Evolutionary conservation across 495 filamentous ascomycete genomes (phyloP), one percentile per base, ranked within the genome.

Genomic region (Endocarpon pusillum): DNA sequence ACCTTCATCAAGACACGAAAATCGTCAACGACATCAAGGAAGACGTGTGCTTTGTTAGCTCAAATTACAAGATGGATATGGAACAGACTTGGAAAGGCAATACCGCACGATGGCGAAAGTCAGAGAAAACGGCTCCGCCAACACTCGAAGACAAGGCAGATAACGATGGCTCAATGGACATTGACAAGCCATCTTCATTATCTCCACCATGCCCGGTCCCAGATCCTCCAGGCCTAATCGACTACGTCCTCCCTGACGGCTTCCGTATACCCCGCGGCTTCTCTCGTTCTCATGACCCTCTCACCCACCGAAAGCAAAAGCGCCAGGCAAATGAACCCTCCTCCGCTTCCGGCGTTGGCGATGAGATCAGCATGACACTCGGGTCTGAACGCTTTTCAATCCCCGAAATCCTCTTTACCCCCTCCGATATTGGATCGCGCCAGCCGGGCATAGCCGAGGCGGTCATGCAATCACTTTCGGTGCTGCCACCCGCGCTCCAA

Each of bases 1-100:
- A 93, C 51, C 84, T 96, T 77, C 71, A 85, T 40, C 82, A 92
- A 46, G 89, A 99, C 43, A 73, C 76, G 11, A 73, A 89, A 47
- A 69, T 96, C 14, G 86, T 94, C 51, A 93, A 91, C 44, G 79
- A 94, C 49, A 81, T 94, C 52, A 99, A 96, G 46, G 91, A 99
- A 56, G 65, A 75, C 0, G 74, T 75, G 19, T 93, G 83, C 47
- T 96, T 78, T 43, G 71, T 94, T 21, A 83, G 75, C 18, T 64
- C 71, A 3, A 67, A 89, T 46, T 94, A 94, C 54, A 59, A 59
- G 14, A 51, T 51, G 2, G 85, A 99, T 42, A 69, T 96, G 35
- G 86, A 94, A 39, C 62, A 62, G 33, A 71, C 72, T 0, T 87
- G 81, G 83, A 91, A 87, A 55, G 78, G 72, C n/a, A 75, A 71